Evolutionary conservation across 106 monocot species (phyloP).

Genomic region (Dendrobium huoshanense): DNA sequence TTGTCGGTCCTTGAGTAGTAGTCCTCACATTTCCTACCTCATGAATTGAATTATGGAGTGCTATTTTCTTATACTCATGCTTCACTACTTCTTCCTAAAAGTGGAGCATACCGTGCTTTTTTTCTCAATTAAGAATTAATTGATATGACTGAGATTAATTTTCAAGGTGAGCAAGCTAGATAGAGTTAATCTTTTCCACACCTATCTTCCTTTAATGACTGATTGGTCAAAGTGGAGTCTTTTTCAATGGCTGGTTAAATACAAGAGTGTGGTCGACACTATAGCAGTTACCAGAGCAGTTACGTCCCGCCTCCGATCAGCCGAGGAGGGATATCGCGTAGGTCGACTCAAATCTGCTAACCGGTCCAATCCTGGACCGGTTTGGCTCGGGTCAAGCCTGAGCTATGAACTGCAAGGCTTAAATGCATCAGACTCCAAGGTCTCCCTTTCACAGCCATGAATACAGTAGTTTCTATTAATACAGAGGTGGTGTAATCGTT

Average conservation of each 20-base stretch:
- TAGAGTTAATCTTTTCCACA: not conserved
- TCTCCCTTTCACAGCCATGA: slow-evolving; percentile 69
- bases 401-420: slow-evolving; percentile 34
- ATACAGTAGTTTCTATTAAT: slow-evolving; percentile 6
- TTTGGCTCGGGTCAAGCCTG: no score
- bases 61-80: not conserved
- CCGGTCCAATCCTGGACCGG: no score
- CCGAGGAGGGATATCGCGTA: no score
- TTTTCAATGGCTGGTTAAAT: slow-evolving; percentile 45
- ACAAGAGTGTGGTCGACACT: no score
- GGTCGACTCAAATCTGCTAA: slow-evolving; percentile 77
- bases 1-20: no score
- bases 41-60: not conserved
- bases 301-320: no score
- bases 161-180: not conserved
- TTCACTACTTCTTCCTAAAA: not conserved
- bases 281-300: slow-evolving; percentile 54
- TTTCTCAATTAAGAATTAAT: not conserved
- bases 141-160: not conserved
- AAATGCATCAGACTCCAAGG: slow-evolving; percentile 33
- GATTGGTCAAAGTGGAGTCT: slow-evolving; percentile 49
- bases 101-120: no score
- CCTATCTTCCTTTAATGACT: not conserved
- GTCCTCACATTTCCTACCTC: not conserved
- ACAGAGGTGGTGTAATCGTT: slow-evolving; percentile 9